Evolutionary conservation across 2,329 filamentous ascomycete genomes (phyloP).

Genomic region (Pseudocercospora fuligena): DNA sequence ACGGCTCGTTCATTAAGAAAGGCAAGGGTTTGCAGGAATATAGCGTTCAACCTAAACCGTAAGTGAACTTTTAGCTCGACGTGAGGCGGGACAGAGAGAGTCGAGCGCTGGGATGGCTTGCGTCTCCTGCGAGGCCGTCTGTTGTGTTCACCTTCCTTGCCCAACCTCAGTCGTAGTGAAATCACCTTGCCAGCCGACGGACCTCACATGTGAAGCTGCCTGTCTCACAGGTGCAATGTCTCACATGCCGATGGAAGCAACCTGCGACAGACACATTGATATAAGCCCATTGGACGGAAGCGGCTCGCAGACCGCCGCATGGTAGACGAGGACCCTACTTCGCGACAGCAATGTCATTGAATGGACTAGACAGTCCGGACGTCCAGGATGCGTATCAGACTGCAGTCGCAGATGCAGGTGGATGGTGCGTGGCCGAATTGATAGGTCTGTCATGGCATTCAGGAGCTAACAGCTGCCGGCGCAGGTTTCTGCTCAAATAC

Average conservation of each 20-base stretch:
- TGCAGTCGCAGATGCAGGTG: constrained; percentile 80
- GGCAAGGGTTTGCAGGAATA: constrained; percentile 9
- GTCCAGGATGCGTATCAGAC: constrained; percentile 85
- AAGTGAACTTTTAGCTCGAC: constrained; percentile 6
- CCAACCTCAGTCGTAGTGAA: neutral
- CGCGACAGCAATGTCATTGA: constrained; percentile 76
- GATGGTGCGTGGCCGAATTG: constrained; percentile 78
- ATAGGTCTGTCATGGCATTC: neutral
- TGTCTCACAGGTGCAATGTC: constrained; percentile 26
- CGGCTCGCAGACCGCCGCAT: constrained; percentile 15
- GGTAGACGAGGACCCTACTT: constrained; percentile 15
- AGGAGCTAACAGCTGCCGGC: constrained; percentile 19
- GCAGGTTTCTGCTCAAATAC: constrained; percentile 94
- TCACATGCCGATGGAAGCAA: constrained; percentile 22
- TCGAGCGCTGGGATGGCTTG: constrained; percentile 14
- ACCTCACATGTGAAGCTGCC: constrained; percentile 1
- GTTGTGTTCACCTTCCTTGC: constrained; percentile 12
- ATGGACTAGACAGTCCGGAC: constrained; percentile 82
- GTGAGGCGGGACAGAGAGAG: constrained; percentile 8
- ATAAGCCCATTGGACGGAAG: constrained; percentile 11
- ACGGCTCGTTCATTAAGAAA: constrained; percentile 2
- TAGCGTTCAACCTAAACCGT: constrained; percentile 10
- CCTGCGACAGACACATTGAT: constrained; percentile 16
- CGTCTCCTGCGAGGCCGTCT: constrained; percentile 13
- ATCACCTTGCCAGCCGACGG: neutral